Evolutionary conservation across 495 filamentous ascomycete genomes (phyloP), one percentile per base, ranked within the genome.

Genomic region (Xylaria intraflava): DNA sequence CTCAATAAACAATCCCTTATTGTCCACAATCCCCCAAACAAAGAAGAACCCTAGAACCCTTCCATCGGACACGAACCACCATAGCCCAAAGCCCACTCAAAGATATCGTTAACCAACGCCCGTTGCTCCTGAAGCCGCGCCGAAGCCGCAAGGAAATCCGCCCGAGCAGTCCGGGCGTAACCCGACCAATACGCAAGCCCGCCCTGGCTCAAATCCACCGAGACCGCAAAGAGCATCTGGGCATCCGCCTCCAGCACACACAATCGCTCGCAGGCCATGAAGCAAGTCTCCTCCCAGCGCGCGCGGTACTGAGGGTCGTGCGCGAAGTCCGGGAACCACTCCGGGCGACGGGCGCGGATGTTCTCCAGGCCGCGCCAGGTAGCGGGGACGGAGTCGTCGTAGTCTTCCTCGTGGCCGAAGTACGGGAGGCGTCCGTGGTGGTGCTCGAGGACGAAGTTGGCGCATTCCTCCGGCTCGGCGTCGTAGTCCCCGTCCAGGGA

Each of bases 111-210:
- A 0, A 65, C 27, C 0, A 48, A 1, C 26, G 23, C 24, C 12
- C 49, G 43, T 23, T 59, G 72, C 39, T 71, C 73, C 10, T 82
- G 61, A 3, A 76, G 61, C 24, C 73, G 69, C 0, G 73, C 77
- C 41, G 82, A 66, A 22, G 72, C 70, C 0, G 67, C 64, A 73
- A 79, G 82, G 53, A 82, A 79, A 6, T 78, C 69, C 2, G 74
- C 63, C 40, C 27, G 14, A 1, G 50, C 53, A 10, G 11, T 26
- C 3, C 12, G 24, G 14, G n/a, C 2, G 16, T 0, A 1, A 10
- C 5, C 22, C 36, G 16, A 20, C 16, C 35, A 16, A 1, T 6
- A 19, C 26, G 0, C 7, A n/a, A 14, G 3, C 2, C 22, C 14
- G 2, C 24, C 6, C 7, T 0, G 2, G 0, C 6, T 8, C 22